phyloP scores from a whole-genome alignment of 495 filamentous ascomycete genomes.

The Neurospora africana region DNA sequence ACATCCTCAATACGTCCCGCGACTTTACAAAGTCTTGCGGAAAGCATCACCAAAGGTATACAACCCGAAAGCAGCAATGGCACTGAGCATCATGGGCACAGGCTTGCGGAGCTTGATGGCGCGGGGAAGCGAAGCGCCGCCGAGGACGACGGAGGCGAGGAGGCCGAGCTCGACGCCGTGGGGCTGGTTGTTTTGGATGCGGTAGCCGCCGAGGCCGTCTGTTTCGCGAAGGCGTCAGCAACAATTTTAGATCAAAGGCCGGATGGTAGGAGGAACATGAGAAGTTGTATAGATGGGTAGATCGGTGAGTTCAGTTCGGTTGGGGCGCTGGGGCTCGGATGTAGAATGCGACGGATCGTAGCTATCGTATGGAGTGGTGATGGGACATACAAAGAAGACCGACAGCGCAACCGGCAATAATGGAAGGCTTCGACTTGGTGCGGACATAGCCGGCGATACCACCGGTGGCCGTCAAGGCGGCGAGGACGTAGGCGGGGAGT shows the following conservation, averaged over 20 bases:
- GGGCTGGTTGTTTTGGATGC: conserved; percentile 51
- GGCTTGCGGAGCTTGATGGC: conserved; percentile 71
- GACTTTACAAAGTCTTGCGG: conserved; percentile 24
- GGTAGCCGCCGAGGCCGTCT: conserved; percentile 60
- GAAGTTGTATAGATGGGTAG: background rate
- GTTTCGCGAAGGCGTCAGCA: background rate
- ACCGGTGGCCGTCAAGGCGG: conserved; percentile 71
- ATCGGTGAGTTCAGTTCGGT: background rate
- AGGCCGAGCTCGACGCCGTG: conserved; percentile 68
- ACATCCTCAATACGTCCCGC: too few species aligned
- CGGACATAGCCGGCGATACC: conserved; percentile 73
- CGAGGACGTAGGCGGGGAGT: conserved; percentile 58
- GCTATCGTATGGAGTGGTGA: background rate
- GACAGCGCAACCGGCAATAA: conserved; percentile 72
- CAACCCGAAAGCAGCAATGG: conserved; percentile 50
- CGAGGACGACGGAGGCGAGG: conserved; percentile 71
- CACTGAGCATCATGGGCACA: conserved; percentile 61
- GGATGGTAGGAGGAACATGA: background rate
- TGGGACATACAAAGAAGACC: conserved; percentile 45
- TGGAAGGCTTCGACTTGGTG: conserved; percentile 75
- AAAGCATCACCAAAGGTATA: conserved; percentile 50
- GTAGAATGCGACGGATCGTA: background rate
- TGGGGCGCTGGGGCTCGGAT: background rate
- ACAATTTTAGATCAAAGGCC: background rate
- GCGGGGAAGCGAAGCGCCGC: conserved; percentile 70